phyloP scores from a whole-genome alignment of 306 rosid species.

The Prunus salicina region DNA sequence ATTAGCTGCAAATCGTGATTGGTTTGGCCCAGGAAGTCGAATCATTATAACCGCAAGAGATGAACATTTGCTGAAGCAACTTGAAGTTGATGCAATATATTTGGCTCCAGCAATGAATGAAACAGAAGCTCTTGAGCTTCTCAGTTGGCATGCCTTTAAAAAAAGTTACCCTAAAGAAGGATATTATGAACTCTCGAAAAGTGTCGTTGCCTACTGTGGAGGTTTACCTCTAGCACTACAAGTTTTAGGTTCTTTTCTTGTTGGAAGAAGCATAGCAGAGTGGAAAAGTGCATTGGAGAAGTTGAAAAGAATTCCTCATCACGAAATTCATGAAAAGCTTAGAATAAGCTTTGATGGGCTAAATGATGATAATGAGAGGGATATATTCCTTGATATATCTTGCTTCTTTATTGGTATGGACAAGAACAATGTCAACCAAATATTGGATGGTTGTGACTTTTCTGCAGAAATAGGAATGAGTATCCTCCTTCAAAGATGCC shows the following conservation, averaged over 20 bases:
- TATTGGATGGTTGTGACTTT: no score
- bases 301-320: no score
- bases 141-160: slow-evolving; percentile 35
- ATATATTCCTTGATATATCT: no score
- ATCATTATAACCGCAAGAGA: slow-evolving; percentile 28
- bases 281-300: no score
- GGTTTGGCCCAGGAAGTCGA: slow-evolving; percentile 27
- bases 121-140: slow-evolving; percentile 21
- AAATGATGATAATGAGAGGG: no score
- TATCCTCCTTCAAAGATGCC: no score
- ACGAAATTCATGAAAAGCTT: no score
- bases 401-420: no score
- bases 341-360: no score
- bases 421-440: no score
- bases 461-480: no score
- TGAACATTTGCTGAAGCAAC: background rate
- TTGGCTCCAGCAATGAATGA: background rate
- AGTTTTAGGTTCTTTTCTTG: slow-evolving; percentile 34
- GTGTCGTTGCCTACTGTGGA: slow-evolving; percentile 11
- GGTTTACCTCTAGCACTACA: slow-evolving; percentile 45
- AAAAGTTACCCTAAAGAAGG: background rate
- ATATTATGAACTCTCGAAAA: slow-evolving; percentile 6
- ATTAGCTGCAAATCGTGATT: background rate
- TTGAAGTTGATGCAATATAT: background rate
- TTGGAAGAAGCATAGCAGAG: background rate